Evolutionary conservation across 345 rosid genomes (phyloP), one percentile per base, ranked within the genome.

Genomic region (Aegle marmelos): DNA sequence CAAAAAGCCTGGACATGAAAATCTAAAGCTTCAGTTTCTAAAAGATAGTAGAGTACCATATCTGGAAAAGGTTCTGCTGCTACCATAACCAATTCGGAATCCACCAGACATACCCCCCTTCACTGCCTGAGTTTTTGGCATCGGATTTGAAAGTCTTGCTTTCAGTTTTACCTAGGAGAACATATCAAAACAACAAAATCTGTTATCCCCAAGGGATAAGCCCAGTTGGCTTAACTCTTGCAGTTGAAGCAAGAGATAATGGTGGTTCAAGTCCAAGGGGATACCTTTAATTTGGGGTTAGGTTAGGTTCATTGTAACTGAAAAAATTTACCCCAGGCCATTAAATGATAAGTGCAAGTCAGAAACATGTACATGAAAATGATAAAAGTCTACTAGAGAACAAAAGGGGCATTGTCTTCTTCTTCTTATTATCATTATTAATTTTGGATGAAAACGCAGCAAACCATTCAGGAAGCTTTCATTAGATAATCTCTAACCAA

Each of bases 31-130:
- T 73, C 37, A 45, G 45, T 57, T 19, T 63, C 53, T 53, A 7
- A 60, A 39, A 72, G 28, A 62, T 19, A 48, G 72, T 21, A 69
- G 50, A 75, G 67, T 87, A 90, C 94, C 94, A 79, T 75, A 86
- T 90, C 89, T 90, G 57, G 85, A 72, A 69, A 70, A 80, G 61
- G 77, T 81, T 59, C 79, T 84, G 76, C 58, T 54, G 13, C 86
- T 79, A 72, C 77, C 79, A 53, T 64, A 78, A 78, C 85, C 86
- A 79, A 88, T 87, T 73, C 79, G 85, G 81, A 87, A 90, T 76
- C 92, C 94, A 79, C 94, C 94, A 81, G 83, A 78, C 87, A 88
- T 87, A 83, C 90, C 94, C 79, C 92, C 92, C 77, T 88, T 90
- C 74, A 90, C 88, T 67, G 88, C 90, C 79, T 90, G 93, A 50